Conservation (phyloP, 2,329 filamentous ascomycete genomes). For the Metarhizium robertsii region DNA sequence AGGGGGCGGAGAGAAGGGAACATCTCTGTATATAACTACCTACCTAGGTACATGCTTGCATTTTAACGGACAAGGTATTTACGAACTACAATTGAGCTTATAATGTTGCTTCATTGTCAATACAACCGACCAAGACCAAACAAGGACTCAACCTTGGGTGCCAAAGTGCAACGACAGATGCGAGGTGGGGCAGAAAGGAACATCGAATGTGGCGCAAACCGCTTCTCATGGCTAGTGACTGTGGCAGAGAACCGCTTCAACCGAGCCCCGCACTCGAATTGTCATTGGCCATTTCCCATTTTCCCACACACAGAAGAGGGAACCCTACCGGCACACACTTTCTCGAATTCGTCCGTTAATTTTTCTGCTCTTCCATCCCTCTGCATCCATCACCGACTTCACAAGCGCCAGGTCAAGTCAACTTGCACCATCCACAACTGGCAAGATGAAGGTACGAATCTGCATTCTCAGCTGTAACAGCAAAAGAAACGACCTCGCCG, state of each 20-base stretch:
- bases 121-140: no score
- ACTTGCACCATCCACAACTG: slow-evolving; percentile 35
- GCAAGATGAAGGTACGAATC: slow-evolving; percentile 39
- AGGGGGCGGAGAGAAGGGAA: no score
- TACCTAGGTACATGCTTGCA: no score
- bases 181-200: no score
- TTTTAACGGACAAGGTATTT: no score
- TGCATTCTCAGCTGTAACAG: neutral
- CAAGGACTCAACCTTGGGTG: no score
- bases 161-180: no score
- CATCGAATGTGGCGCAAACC: slow-evolving; percentile 3
- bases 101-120: no score
- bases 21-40: no score
- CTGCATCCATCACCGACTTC: slow-evolving; percentile 24
- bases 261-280: neutral
- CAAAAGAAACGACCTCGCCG: neutral
- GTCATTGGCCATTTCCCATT: slow-evolving; percentile 22
- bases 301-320: slow-evolving; percentile 10
- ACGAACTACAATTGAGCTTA: no score
- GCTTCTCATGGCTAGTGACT: slow-evolving; percentile 1
- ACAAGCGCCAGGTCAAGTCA: slow-evolving; percentile 31
- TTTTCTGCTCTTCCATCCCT: slow-evolving; percentile 15
- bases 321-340: slow-evolving; percentile 35
- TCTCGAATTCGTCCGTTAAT: slow-evolving; percentile 26
- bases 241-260: neutral